A percentile compares a stretch with the other conserved stretches of the same genome.
These are phyloP conservation scores for Lipomyces yamanashiensis DNA, from an alignment of 805 yeast species.

Conservation along the genomic window DNA sequence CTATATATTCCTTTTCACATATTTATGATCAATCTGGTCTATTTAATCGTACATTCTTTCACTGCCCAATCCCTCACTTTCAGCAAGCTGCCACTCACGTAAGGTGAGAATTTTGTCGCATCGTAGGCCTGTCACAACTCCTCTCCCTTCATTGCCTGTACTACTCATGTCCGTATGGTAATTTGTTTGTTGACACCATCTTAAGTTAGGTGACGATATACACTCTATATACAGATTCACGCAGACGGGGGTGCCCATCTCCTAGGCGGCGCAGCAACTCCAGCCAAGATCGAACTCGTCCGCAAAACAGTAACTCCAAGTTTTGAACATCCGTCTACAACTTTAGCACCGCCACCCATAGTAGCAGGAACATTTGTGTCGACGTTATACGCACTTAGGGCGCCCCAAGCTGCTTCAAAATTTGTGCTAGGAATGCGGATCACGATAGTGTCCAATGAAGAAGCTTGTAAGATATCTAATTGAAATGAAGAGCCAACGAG, in stretches of 20 bases:
- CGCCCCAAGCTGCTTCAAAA: slow-evolving; percentile 19
- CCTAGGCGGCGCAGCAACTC: slow-evolving; percentile 24
- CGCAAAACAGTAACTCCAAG: slow-evolving; percentile 17
- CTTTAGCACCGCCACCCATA: slow-evolving; percentile 6
- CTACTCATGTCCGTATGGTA: no score
- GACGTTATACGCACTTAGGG: slow-evolving; percentile 22
- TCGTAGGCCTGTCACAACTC: no score
- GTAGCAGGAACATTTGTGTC: not conserved
- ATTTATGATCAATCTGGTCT: not conserved
- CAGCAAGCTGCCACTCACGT: no score
- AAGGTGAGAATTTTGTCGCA: no score
- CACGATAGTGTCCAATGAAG: not conserved
- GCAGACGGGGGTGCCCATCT: slow-evolving; percentile 21
- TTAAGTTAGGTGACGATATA: no score
- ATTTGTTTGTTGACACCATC: no score
- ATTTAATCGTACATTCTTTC: not conserved
- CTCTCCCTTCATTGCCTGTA: no score
- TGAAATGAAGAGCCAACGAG: slow-evolving; percentile 22
- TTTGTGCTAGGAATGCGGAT: slow-evolving; percentile 24
- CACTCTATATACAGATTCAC: no score
- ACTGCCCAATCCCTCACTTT: no score
- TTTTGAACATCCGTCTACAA: slow-evolving; percentile 7
- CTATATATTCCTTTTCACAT: not conserved
- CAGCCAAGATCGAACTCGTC: slow-evolving; percentile 12
- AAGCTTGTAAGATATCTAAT: slow-evolving; percentile 20